A percentile compares a stretch with the other conserved stretches of the same genome.
Conservation (phyloP, 1,139 yeast species). For the Taphrina flavorubra region DNA sequence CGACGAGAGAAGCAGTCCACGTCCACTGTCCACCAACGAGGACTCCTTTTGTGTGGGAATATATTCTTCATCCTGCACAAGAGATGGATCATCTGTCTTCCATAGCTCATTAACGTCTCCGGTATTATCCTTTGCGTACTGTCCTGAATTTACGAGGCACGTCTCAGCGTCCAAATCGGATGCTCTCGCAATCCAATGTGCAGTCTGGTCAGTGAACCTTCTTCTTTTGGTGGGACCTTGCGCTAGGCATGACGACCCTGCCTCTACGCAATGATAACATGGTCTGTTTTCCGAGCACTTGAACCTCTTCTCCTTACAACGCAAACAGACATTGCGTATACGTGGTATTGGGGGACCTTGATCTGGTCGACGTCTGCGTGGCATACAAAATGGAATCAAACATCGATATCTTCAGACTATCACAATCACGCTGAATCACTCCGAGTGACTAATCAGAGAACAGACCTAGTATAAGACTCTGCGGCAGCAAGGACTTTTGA, state of each 20-base stretch:
- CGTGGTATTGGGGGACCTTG: slow-evolving; percentile 23
- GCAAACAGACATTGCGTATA: slow-evolving; percentile 16
- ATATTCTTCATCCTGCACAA: background rate
- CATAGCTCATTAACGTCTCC: background rate
- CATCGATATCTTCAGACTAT: background rate
- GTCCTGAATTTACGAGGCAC: too few species aligned
- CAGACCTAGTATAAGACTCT: too few species aligned
- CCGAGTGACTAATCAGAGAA: too few species aligned
- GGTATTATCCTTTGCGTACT: background rate
- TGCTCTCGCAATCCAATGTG: too few species aligned
- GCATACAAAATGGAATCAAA: slow-evolving; percentile 6
- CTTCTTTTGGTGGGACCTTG: slow-evolving; percentile 2
- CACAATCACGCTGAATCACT: too few species aligned
- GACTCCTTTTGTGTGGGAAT: background rate
- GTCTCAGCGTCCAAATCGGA: too few species aligned
- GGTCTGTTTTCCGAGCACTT: slow-evolving; percentile 15
- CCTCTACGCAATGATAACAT: slow-evolving; percentile 6
- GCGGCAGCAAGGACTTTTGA: too few species aligned
- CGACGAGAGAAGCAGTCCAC: background rate
- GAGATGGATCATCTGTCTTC: background rate
- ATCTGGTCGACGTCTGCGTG: slow-evolving; percentile 27
- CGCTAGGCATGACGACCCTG: background rate
- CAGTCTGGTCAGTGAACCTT: background rate
- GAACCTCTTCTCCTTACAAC: slow-evolving; percentile 22
- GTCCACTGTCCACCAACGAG: background rate